phyloP scores from a whole-genome alignment of 345 rosid species.

The Litchi chinensis region DNA sequence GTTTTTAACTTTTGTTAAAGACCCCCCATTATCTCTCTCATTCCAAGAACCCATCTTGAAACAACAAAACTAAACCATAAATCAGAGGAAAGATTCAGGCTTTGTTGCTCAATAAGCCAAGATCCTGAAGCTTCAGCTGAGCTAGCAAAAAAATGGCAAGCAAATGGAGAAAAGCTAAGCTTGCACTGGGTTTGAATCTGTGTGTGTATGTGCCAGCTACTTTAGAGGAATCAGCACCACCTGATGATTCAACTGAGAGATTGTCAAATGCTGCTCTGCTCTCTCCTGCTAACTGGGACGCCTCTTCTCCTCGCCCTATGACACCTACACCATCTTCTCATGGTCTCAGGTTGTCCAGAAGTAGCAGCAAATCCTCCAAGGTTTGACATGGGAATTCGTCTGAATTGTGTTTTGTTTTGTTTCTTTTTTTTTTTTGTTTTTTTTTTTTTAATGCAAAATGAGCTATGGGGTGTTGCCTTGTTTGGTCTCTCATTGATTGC shows the following conservation, averaged over 20 bases:
- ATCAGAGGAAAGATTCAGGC: conserved; percentile 15
- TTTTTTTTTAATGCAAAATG: too few species aligned
- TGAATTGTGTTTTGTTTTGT: neutral
- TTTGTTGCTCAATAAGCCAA: conserved; percentile 18
- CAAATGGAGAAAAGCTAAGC: conserved; percentile 87
- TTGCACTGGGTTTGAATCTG: conserved; percentile 69
- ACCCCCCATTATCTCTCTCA: conserved; percentile 33
- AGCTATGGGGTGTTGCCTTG: neutral
- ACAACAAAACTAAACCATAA: conserved; percentile 8
- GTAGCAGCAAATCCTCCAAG: conserved; percentile 83
- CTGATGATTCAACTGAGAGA: conserved; percentile 57
- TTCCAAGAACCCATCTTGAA: conserved; percentile 32
- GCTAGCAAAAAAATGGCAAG: conserved; percentile 51
- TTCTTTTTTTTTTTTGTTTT: neutral
- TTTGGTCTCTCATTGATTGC: conserved; percentile 5
- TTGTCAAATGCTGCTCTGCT: conserved; percentile 83
- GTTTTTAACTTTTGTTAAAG: conserved; percentile 40
- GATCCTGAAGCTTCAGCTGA: conserved; percentile 19
- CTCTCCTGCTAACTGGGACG: conserved; percentile 60
- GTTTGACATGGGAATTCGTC: conserved; percentile 33
- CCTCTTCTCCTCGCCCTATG: conserved; percentile 52
- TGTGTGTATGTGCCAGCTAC: conserved; percentile 74
- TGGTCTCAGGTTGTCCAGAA: conserved; percentile 66
- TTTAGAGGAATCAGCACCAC: conserved; percentile 50
- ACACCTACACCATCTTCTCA: conserved; percentile 82